These are phyloP conservation scores for Entomophthora muscae DNA, from an alignment of 371 early-diverging fungal genomes.

Conservation along the genomic window DNA sequence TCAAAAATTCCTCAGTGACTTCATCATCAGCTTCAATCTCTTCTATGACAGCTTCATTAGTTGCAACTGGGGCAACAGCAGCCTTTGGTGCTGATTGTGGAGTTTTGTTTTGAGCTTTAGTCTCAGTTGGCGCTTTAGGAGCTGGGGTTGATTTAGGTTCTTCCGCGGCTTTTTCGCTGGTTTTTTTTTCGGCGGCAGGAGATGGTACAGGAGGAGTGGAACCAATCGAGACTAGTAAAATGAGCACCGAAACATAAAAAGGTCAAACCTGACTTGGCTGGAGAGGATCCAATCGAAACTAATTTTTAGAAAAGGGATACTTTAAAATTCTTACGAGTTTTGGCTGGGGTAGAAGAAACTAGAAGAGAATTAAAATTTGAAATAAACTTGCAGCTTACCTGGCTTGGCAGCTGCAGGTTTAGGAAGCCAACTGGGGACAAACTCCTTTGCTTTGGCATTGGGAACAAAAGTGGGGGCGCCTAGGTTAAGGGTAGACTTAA, in stretches of 20 bases:
- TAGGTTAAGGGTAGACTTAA: constrained; percentile 25
- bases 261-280: constrained; percentile 11
- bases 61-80: constrained; percentile 11
- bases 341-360: constrained; percentile 14
- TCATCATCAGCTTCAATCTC: constrained; percentile 22
- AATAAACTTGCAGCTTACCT: constrained; percentile 1
- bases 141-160: constrained; percentile 10
- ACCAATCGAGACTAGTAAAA: constrained; percentile 1
- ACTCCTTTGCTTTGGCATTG: constrained; percentile 19
- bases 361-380: constrained; percentile 11
- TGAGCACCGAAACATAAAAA: constrained; percentile 6
- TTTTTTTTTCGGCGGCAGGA: constrained; percentile 8
- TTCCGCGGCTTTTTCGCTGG: constrained; percentile 5
- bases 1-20: constrained; percentile 34
- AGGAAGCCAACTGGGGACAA: constrained; percentile 23
- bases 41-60: constrained; percentile 14
- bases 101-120: constrained; percentile 1
- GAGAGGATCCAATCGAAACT: constrained; percentile 2
- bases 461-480: constrained; percentile 32
- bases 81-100: constrained; percentile 9
- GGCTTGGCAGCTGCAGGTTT: constrained; percentile 8
- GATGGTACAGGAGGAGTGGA: constrained; percentile 6
- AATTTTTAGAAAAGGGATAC: background rate
- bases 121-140: constrained; percentile 9
- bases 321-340: constrained; percentile 7